Conservation (phyloP, 345 rosid genomes). For the Psidium friedrichsthalianum region DNA sequence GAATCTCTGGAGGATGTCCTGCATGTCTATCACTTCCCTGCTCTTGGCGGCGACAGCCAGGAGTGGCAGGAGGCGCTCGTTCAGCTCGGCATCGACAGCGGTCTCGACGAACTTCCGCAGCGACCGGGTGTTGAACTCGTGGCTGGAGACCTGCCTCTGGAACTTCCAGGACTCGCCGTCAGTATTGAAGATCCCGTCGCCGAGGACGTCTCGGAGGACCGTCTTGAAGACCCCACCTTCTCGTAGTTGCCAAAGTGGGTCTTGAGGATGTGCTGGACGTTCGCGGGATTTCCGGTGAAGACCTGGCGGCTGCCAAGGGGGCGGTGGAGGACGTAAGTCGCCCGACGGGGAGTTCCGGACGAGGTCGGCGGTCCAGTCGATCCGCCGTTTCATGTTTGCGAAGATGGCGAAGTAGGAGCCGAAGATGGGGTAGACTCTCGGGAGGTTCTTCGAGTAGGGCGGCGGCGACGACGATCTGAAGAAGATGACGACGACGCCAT, state of each 20-base stretch:
- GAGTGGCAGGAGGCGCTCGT: constrained; percentile 42
- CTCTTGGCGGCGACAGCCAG: constrained; percentile 18
- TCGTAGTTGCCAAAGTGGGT: constrained; percentile 34
- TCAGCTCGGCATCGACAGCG: constrained; percentile 40
- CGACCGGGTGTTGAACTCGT: constrained; percentile 60
- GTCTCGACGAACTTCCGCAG: constrained; percentile 48
- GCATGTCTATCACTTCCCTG: constrained; percentile 26
- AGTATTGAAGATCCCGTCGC: constrained; percentile 51
- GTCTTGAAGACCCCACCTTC: constrained; percentile 16
- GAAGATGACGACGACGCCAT: not conserved
- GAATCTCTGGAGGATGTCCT: constrained; percentile 51
- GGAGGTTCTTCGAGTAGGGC: not conserved
- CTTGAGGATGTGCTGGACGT: constrained; percentile 49
- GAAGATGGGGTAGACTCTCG: constrained; percentile 36
- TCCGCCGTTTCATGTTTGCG: constrained; percentile 18
- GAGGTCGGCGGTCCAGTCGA: constrained; percentile 36
- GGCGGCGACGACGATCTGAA: not conserved
- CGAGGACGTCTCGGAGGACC: constrained; percentile 36
- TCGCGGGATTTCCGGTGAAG: constrained; percentile 47
- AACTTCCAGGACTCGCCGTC: constrained; percentile 56
- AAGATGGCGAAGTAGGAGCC: constrained; percentile 20
- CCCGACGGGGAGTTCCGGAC: constrained; percentile 31
- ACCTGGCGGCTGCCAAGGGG: constrained; percentile 14
- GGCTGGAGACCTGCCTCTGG: constrained; percentile 59
- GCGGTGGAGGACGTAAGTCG: constrained; percentile 23